Evolutionary conservation across 495 filamentous ascomycete species (phyloP).

Genomic region (Aspergillus kassunensis): DNA sequence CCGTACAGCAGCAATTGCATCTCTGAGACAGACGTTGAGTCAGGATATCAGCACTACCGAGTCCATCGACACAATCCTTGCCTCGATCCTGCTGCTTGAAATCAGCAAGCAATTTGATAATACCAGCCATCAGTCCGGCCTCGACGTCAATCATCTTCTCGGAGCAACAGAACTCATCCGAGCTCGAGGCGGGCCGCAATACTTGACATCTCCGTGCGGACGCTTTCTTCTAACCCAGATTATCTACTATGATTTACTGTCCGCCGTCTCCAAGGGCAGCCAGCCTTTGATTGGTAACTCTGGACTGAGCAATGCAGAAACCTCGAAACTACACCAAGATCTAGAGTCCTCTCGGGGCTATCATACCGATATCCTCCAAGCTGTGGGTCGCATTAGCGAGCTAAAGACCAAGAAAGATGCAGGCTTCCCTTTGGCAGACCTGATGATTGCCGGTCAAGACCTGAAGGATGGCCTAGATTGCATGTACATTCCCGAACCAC

Average conservation of each 20-base stretch:
- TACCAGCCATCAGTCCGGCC: neutral
- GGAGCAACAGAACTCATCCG: neutral
- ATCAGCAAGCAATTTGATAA: neutral
- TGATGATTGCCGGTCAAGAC: neutral
- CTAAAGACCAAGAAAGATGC: neutral
- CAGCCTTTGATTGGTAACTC: neutral
- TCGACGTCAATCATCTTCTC: neutral
- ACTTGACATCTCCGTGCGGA: neutral
- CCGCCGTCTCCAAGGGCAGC: neutral
- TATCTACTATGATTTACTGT: neutral
- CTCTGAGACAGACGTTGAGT: neutral
- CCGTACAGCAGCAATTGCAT: neutral
- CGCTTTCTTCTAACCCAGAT: neutral
- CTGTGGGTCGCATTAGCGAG: neutral
- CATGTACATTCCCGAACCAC: neutral
- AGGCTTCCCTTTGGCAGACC: neutral
- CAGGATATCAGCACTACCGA: neutral
- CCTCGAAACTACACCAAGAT: neutral
- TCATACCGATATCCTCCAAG: neutral
- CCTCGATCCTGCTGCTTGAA: neutral
- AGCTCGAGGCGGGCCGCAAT: neutral
- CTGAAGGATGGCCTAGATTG: neutral
- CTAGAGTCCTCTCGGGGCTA: neutral
- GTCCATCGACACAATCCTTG: neutral
- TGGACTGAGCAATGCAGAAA: neutral